Conservation (phyloP, 768 basidiomycete species). For the Chalciporus chontae region DNA sequence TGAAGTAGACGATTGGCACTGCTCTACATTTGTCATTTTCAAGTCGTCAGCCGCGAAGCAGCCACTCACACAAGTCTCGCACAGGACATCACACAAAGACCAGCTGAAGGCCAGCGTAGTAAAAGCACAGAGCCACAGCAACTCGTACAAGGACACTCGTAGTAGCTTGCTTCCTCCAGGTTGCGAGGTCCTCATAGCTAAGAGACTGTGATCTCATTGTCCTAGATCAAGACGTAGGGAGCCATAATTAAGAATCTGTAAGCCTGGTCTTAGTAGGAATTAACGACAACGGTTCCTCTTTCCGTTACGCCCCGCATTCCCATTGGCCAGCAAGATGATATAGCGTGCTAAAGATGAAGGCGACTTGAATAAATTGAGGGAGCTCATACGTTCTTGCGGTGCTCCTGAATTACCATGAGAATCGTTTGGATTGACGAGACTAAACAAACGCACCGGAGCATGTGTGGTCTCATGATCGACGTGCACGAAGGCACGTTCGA, state of each 20-base stretch:
- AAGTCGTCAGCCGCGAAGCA: slow-evolving; percentile 22
- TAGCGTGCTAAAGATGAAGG: neutral
- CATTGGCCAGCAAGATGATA: neutral
- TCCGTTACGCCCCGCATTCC: neutral
- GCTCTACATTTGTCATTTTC: slow-evolving; percentile 26
- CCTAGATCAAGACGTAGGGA: no score
- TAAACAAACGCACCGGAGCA: slow-evolving; percentile 42
- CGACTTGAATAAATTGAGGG: neutral
- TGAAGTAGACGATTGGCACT: slow-evolving; percentile 14
- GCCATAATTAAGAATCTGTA: no score
- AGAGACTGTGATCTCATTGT: no score
- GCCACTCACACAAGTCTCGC: neutral
- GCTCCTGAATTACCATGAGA: slow-evolving; percentile 33
- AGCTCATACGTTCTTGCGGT: slow-evolving; percentile 35
- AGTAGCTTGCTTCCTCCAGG: no score
- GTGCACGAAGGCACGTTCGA: slow-evolving; percentile 92
- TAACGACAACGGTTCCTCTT: no score
- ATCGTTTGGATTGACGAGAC: neutral
- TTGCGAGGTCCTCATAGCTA: no score
- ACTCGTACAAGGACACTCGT: no score
- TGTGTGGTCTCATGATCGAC: slow-evolving; percentile 95
- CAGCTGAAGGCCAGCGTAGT: neutral
- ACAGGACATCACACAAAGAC: neutral
- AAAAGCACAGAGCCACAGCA: neutral
- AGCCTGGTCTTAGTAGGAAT: no score